These are phyloP conservation scores for Hypoxylon perforatum DNA, from an alignment of 495 filamentous ascomycete genomes.

Conservation along the genomic window DNA sequence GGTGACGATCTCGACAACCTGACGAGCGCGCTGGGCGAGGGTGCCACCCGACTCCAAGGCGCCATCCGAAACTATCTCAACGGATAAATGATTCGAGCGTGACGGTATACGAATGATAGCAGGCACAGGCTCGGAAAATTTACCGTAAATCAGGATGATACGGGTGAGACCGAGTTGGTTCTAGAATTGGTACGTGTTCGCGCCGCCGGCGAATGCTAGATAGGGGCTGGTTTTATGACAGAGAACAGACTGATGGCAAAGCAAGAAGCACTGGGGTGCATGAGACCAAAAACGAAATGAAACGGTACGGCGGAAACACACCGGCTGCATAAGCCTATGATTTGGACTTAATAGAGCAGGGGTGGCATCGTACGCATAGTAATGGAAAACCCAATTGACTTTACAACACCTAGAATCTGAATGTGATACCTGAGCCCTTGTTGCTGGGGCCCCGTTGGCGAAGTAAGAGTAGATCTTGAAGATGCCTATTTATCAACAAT, in stretches of 20 bases:
- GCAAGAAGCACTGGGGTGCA: slow-evolving; percentile 9
- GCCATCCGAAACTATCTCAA: slow-evolving; percentile 86
- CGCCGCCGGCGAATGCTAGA: not conserved
- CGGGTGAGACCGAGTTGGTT: not conserved
- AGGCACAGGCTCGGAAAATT: not conserved
- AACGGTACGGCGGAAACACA: slow-evolving; percentile 28
- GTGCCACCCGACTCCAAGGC: slow-evolving; percentile 84
- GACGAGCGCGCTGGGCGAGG: slow-evolving; percentile 82
- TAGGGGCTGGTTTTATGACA: not conserved
- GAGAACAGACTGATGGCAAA: slow-evolving; percentile 4
- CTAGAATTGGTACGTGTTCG: too few species aligned
- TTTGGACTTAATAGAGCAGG: slow-evolving; percentile 31
- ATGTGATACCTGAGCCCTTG: too few species aligned
- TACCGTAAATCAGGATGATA: not conserved
- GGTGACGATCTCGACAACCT: slow-evolving; percentile 95
- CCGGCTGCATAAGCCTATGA: slow-evolving; percentile 23
- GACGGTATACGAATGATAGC: not conserved
- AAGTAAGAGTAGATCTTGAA: too few species aligned
- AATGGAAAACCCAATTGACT: slow-evolving; percentile 29
- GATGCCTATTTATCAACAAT: too few species aligned
- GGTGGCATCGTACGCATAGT: slow-evolving; percentile 35
- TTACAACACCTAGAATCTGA: too few species aligned
- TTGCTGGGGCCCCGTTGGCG: too few species aligned
- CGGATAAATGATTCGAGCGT: slow-evolving; percentile 39
- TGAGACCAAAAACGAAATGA: slow-evolving; percentile 19